Conservation (phyloP, 1,284 basidiomycete species). For the Pseudozyma thailandica region DNA sequence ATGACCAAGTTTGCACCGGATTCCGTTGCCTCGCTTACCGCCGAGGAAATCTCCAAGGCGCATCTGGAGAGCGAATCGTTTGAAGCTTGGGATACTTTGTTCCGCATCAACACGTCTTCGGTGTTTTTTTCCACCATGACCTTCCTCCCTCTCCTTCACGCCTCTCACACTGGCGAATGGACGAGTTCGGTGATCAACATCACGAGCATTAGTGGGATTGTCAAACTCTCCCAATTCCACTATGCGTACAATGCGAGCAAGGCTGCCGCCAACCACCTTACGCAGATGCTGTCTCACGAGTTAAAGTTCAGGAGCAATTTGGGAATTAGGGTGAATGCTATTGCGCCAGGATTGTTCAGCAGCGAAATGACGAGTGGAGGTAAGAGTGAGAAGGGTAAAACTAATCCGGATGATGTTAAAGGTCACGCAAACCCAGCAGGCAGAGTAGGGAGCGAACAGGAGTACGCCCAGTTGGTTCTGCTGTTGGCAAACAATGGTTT, state of each 20-base stretch:
- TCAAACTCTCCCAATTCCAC: conserved; percentile 49
- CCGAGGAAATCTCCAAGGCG: conserved; percentile 14
- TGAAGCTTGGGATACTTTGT: conserved; percentile 46
- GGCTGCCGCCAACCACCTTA: conserved; percentile 58
- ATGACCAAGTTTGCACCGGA: conserved; percentile 39
- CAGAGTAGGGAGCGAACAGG: conserved; percentile 41
- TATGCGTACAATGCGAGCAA: conserved; percentile 62
- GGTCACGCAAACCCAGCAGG: conserved; percentile 52
- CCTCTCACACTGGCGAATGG: conserved; percentile 13
- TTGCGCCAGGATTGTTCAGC: conserved; percentile 57
- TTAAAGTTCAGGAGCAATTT: conserved; percentile 40
- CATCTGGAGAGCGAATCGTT: conserved; percentile 45
- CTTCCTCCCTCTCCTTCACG: conserved; percentile 55
- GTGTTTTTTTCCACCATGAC: conserved; percentile 60
- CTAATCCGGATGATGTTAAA: conserved; percentile 20
- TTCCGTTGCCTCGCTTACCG: conserved; percentile 2
- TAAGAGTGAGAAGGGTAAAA: conserved; percentile 26
- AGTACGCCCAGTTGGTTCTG: conserved; percentile 54
- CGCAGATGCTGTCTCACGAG: conserved; percentile 57
- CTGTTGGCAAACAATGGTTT: conserved; percentile 51
- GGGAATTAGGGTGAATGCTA: conserved; percentile 51
- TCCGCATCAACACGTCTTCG: conserved; percentile 43
- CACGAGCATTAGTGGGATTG: conserved; percentile 47
- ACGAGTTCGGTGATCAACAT: conserved; percentile 51
- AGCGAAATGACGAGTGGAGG: conserved; percentile 54